Percentiles rank a stretch among this genome's conserved stretches.
These are phyloP conservation scores for Metarhizium sp. DNA, from an alignment of 2,329 filamentous ascomycete species.

Conservation along the genomic window DNA sequence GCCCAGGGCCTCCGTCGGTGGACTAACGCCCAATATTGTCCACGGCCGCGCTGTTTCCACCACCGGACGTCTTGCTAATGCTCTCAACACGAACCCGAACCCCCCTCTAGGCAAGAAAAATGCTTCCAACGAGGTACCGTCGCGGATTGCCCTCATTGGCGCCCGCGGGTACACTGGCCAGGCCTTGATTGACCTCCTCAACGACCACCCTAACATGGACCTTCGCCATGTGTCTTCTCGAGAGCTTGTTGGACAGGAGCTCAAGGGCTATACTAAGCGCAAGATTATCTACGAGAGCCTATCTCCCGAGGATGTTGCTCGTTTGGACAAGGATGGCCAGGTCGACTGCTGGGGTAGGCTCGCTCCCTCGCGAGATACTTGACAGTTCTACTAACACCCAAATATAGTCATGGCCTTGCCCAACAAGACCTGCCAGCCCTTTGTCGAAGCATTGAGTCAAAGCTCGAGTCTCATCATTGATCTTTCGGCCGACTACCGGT, in stretches of 20 bases:
- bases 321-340: slow-evolving; percentile 73
- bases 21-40: not conserved
- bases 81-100: slow-evolving; percentile 12
- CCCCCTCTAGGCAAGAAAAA: slow-evolving; percentile 83
- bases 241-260: slow-evolving; percentile 77
- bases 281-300: slow-evolving; percentile 90
- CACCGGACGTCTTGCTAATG: not conserved
- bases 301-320: slow-evolving; percentile 72
- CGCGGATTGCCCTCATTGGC: slow-evolving; percentile 78
- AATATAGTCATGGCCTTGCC: slow-evolving; percentile 76
- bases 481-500: slow-evolving; percentile 93
- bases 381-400: no score
- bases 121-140: slow-evolving; percentile 67
- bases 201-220: slow-evolving; percentile 82
- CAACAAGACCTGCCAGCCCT: slow-evolving; percentile 91
- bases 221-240: slow-evolving; percentile 87
- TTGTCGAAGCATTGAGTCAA: slow-evolving; percentile 77
- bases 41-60: not conserved
- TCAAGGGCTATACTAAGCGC: slow-evolving; percentile 84
- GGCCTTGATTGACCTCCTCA: slow-evolving; percentile 77
- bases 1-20: not conserved
- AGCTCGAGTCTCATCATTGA: slow-evolving; percentile 72
- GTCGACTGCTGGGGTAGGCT: slow-evolving; percentile 69
- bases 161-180: slow-evolving; percentile 58
- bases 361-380: no score